Evolutionary conservation across 768 basidiomycete species (phyloP), one percentile per base, ranked within the genome.

Genomic region (Suillus brevipes): DNA sequence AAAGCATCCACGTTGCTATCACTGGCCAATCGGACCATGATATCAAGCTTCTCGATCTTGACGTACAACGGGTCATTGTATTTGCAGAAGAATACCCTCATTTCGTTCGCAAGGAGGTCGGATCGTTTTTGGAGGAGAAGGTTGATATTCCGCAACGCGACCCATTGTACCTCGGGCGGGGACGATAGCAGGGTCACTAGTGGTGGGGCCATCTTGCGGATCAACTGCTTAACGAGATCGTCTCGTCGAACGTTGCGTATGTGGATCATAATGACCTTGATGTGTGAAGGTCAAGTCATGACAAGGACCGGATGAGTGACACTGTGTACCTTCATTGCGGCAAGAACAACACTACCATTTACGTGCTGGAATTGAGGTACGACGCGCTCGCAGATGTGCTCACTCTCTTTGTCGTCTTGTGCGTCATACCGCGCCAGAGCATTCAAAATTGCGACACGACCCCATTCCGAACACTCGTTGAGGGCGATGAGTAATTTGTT

Each of bases 21-120:
- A 25, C 83, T 85, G 14, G 94, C 95, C 63, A 99, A 80, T 63
- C 94, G 84, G 60, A 98, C 92, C 97, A 99, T 99, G 74, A 99
- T 97, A 70, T 98, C 97, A 69, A 99, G 80, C 78, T 99, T 99
- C 78, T 98, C 97, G 61, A 98, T 87, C 78, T 99, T 99, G 75
- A 99, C 96, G 72, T 99, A 99, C n/a, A 97, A 80, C 6, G 97
- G 97, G 73, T 99, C 97, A 73, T 99, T 99, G 80, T 99, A 99
- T 78, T 99, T 99, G 88, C 97, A 98, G 83, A 99, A 99, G 77
- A 99, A 99, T 23, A 99, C 97, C 53, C 96, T 86, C 94, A 99
- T 96, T 77, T 99, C 97, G 77, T 92, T 97, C 8, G 90, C 87
- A 10, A 99, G 85, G 65, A 97, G 83, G 67, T 95, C 95, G 2